Evolutionary conservation across 2,329 filamentous ascomycete genomes (phyloP).

Genomic region (Epichloe aotearoae): DNA sequence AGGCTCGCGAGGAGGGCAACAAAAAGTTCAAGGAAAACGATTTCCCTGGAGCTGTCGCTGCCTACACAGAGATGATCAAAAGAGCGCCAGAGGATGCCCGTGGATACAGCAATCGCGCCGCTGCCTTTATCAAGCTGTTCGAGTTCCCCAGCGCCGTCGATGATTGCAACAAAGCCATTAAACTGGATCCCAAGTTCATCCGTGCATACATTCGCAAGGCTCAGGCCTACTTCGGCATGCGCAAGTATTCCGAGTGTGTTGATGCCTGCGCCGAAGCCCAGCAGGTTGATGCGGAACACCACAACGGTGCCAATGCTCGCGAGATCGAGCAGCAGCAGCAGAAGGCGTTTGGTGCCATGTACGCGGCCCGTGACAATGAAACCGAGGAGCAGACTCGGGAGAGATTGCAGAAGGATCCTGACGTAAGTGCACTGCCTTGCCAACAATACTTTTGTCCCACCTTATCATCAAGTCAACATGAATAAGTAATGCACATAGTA

Average conservation of each 20-base stretch:
- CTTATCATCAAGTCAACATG: not conserved
- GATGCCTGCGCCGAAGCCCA: constrained; percentile 77
- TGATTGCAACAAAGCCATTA: constrained; percentile 85
- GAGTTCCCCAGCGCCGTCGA: constrained; percentile 87
- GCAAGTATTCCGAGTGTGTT: constrained; percentile 90
- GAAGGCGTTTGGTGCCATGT: constrained; percentile 86
- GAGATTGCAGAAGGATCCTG: constrained; percentile 78
- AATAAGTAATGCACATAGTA: not conserved
- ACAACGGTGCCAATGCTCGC: constrained; percentile 63
- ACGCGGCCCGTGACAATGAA: constrained; percentile 81
- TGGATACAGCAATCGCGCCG: constrained; percentile 93
- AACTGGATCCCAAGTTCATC: constrained; percentile 84
- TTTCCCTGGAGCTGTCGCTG: constrained; percentile 88
- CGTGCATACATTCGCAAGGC: constrained; percentile 94
- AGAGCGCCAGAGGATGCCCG: constrained; percentile 84
- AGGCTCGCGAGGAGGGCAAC: constrained; percentile 89
- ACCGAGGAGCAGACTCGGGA: constrained; percentile 92
- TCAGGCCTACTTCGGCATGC: constrained; percentile 92
- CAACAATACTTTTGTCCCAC: not conserved
- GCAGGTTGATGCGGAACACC: constrained; percentile 56
- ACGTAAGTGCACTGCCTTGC: constrained; percentile 42
- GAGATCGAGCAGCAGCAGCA: constrained; percentile 93
- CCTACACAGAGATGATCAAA: constrained; percentile 95
- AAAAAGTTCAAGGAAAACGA: constrained; percentile 94
- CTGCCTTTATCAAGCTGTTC: constrained; percentile 92